Evolutionary conservation across 306 rosid genomes (phyloP).

Genomic region (Cucurbita pepo): DNA sequence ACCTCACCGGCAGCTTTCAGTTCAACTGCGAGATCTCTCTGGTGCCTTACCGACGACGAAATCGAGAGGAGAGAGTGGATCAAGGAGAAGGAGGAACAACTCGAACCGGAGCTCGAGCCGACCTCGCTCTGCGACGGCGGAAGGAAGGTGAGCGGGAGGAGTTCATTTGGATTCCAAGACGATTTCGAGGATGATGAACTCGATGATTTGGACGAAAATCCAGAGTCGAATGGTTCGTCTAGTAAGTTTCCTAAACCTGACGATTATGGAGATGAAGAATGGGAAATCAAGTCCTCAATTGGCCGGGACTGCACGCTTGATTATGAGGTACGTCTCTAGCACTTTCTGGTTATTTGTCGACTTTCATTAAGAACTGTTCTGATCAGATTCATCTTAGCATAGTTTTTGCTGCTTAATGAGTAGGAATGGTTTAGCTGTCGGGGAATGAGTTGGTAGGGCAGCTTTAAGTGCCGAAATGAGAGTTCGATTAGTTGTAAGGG

Average conservation of each 20-base stretch:
- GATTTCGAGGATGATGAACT: slow-evolving; percentile 28
- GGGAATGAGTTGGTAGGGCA: background rate
- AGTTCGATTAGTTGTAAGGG: background rate
- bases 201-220: slow-evolving; percentile 20
- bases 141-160: background rate
- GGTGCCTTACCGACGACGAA: slow-evolving; percentile 76
- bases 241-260: slow-evolving; percentile 24
- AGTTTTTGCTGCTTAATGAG: background rate
- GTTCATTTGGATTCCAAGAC: background rate
- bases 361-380: background rate
- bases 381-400: background rate
- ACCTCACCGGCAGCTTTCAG: slow-evolving; percentile 12
- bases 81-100: slow-evolving; percentile 15
- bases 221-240: slow-evolving; percentile 1
- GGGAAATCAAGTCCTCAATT: slow-evolving; percentile 61
- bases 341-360: background rate
- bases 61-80: slow-evolving; percentile 32
- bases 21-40: slow-evolving; percentile 31
- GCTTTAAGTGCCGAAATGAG: background rate
- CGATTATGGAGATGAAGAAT: slow-evolving; percentile 65
- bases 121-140: background rate
- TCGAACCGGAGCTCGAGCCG: slow-evolving; percentile 20
- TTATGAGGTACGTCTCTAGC: slow-evolving; percentile 38
- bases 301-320: slow-evolving; percentile 80
- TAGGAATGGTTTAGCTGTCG: background rate